A percentile compares a stretch with the other conserved stretches of the same genome.
These are phyloP conservation scores for Mucor irregularis DNA, from an alignment of 371 early-diverging fungal species.

Conservation along the genomic window DNA sequence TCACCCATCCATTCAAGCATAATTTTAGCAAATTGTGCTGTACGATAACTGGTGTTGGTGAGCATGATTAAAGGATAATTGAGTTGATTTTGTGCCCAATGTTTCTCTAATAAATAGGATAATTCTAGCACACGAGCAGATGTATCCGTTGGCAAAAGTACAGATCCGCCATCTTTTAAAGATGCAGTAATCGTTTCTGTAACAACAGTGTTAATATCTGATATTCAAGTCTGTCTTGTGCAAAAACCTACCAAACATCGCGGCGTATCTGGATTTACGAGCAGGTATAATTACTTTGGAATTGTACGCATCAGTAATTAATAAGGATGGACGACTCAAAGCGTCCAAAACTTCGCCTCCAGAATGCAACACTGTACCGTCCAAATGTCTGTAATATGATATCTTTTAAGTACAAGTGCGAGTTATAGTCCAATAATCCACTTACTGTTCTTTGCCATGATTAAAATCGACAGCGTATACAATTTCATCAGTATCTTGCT, in stretches of 20 bases:
- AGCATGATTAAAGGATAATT: slow-evolving; percentile 77
- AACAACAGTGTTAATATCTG: background rate
- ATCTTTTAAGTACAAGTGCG: background rate
- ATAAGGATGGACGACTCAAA: slow-evolving; percentile 78
- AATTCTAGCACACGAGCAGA: slow-evolving; percentile 93
- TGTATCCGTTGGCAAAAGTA: slow-evolving; percentile 89
- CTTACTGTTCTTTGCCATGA: slow-evolving; percentile 90
- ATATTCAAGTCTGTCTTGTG: background rate
- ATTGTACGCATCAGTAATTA: slow-evolving; percentile 92
- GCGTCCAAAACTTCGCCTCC: slow-evolving; percentile 75
- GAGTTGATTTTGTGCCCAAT: slow-evolving; percentile 74
- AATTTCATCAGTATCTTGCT: slow-evolving; percentile 91
- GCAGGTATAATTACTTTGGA: slow-evolving; percentile 69
- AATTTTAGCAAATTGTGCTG: slow-evolving; percentile 81
- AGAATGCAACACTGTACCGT: slow-evolving; percentile 74
- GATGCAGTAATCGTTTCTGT: slow-evolving; percentile 66
- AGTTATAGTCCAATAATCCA: background rate
- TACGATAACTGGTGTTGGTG: slow-evolving; percentile 72
- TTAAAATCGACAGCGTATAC: slow-evolving; percentile 97
- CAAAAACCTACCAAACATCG: slow-evolving; percentile 61
- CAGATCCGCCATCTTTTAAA: slow-evolving; percentile 71
- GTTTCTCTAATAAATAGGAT: slow-evolving; percentile 83
- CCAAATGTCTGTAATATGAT: slow-evolving; percentile 69
- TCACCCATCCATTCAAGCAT: slow-evolving; percentile 98
- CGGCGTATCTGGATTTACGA: slow-evolving; percentile 74